Evolutionary conservation across 2,329 filamentous ascomycete species (phyloP).

Genomic region (Pyrenochaeta sp.): DNA sequence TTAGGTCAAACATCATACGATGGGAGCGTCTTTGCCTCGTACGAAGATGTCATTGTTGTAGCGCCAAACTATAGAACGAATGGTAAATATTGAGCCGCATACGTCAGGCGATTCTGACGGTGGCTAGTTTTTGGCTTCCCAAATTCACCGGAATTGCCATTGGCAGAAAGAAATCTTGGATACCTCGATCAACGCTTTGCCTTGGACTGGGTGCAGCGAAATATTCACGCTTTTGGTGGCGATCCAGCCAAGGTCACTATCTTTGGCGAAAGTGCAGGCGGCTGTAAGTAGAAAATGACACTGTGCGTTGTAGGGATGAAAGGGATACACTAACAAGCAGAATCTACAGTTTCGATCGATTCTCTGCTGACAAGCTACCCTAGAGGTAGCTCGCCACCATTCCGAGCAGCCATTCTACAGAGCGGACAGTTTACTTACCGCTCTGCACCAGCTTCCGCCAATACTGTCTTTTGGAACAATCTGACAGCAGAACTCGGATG

Average conservation of each 20-base stretch:
- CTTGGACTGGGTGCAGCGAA: slow-evolving; percentile 61
- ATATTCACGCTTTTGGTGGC: slow-evolving; percentile 59
- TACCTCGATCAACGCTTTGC: slow-evolving; percentile 65
- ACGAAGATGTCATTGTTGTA: slow-evolving; percentile 40
- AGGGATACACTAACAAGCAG: too few relatives aligned
- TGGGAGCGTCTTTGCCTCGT: slow-evolving; percentile 35
- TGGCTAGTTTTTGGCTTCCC: slow-evolving; percentile 39
- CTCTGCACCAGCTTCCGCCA: slow-evolving; percentile 10
- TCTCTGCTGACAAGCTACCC: slow-evolving; percentile 36
- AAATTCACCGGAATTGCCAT: slow-evolving; percentile 25
- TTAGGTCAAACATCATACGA: slow-evolving; percentile 27
- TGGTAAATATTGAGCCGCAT: slow-evolving; percentile 11
- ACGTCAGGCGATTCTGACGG: slow-evolving; percentile 1
- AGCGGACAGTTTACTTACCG: slow-evolving; percentile 36
- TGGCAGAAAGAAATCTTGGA: slow-evolving; percentile 53
- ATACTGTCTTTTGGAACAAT: slow-evolving; percentile 27
- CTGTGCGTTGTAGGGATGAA: too few relatives aligned
- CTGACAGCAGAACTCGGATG: slow-evolving; percentile 31
- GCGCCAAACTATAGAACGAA: slow-evolving; percentile 41
- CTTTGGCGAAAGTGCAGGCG: slow-evolving; percentile 40
- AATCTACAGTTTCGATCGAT: slow-evolving; percentile 26
- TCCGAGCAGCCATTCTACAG: slow-evolving; percentile 39
- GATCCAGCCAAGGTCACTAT: slow-evolving; percentile 59
- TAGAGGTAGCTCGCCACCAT: slow-evolving; percentile 27
- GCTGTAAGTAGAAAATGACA: too few relatives aligned